phyloP scores from a whole-genome alignment of 495 filamentous ascomycete species.

The Pyrenula massariospora region DNA sequence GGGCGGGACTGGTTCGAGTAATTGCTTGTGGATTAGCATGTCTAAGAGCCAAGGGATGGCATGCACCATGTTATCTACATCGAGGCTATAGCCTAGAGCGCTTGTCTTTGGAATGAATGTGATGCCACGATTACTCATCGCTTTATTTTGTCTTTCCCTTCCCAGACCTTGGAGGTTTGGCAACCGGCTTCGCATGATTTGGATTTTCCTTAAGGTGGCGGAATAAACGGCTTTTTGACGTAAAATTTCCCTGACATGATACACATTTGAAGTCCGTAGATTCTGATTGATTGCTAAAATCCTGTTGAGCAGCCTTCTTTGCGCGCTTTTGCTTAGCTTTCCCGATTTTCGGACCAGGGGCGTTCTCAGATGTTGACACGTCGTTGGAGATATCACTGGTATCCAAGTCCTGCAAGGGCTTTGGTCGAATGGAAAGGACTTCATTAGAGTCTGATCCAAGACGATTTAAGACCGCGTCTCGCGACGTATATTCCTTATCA shows the following conservation, averaged over 20 bases:
- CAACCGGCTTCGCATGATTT: slow-evolving; percentile 42
- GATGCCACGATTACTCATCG: no score
- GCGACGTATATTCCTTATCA: slow-evolving; percentile 34
- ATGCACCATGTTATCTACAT: no score
- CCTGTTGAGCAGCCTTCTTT: slow-evolving; percentile 60
- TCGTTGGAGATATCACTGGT: not conserved
- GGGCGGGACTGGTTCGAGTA: no score
- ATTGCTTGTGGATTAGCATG: no score
- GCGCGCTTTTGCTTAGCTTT: slow-evolving; percentile 84
- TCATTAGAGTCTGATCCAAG: not conserved
- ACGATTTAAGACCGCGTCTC: slow-evolving; percentile 29
- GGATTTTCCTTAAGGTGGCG: slow-evolving; percentile 53
- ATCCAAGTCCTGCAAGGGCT: not conserved
- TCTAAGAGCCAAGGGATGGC: no score
- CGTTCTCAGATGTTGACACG: not conserved
- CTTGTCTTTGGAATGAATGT: no score
- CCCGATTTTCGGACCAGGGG: slow-evolving; percentile 41
- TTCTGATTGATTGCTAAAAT: slow-evolving; percentile 12
- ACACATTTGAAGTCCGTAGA: slow-evolving; percentile 39
- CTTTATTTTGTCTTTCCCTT: slow-evolving; percentile 22
- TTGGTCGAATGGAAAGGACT: not conserved
- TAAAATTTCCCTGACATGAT: slow-evolving; percentile 47
- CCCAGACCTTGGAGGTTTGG: slow-evolving; percentile 11
- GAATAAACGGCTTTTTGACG: slow-evolving; percentile 60
- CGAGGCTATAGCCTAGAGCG: no score